Evolutionary conservation across 345 rosid genomes (phyloP), one percentile per base, ranked within the genome.

Genomic region (Carallia brachiata): DNA sequence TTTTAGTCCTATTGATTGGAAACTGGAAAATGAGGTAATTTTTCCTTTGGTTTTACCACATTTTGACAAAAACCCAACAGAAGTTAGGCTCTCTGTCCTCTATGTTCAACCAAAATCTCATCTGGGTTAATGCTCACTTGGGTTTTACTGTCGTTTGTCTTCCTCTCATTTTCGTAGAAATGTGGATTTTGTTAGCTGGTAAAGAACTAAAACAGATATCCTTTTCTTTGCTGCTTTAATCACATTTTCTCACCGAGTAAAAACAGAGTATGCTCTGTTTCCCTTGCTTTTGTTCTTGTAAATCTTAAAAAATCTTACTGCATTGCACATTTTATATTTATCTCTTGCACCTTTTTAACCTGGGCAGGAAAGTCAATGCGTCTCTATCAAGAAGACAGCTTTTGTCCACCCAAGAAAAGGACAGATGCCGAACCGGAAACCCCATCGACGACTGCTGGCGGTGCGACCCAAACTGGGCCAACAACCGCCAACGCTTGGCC

Each of bases 391-490:
- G 71, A 65, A 73, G 79, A 27, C 61, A 37, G 31, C 66, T 80
- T 27, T 34, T 70, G 17, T 73, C 77, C 30, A 23, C 55, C 7
- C 32, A 66, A 58, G 61, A 36, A 34, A 75, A 75, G 57, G 62
- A 58, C 64, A 68, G 61, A 39, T 91, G 97, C 48, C 71, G 73
- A 36, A 89, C 88, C 61, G 91, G 96, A 32, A 91, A 91, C 70
- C 97, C 97, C 62, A 80, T 91, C 55, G 97, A 91, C 65, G 93
- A 91, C 74, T 91, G 96, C 67, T 91, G 97, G 97, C 82, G 86
- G 3, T 89, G 97, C 81, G 87, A 89, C 70, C 87, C 87, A 1
- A 80, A 86, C 73, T 88, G 97, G 97, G 73, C 84, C 2, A 63
- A 64, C 63, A 82, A 88, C 79, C 96, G 96, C 19, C 97, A 88